Evolutionary conservation across 1,139 yeast genomes (phyloP).

Genomic region (Ashbya aceris): DNA sequence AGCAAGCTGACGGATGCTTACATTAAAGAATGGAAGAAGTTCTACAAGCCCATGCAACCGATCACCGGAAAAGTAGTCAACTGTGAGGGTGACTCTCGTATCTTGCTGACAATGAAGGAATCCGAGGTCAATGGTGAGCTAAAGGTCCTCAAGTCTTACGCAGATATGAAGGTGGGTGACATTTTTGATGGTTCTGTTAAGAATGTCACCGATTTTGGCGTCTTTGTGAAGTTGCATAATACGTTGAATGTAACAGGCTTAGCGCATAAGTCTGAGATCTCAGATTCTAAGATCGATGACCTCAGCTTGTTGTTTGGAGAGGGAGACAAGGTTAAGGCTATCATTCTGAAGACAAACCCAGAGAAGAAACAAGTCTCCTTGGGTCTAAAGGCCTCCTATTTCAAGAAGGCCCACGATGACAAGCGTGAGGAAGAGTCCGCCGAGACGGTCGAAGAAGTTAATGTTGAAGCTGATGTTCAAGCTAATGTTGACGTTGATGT

Average conservation of each 20-base stretch:
- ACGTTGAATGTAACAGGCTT: constrained; percentile 72
- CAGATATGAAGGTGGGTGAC: constrained; percentile 61
- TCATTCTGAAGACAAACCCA: constrained; percentile 52
- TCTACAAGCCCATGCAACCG: constrained; percentile 58
- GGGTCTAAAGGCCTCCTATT: constrained; percentile 92
- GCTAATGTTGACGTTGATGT: constrained; percentile 18
- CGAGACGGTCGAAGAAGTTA: constrained; percentile 28
- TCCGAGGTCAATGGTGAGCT: constrained; percentile 69
- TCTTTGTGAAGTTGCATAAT: constrained; percentile 72
- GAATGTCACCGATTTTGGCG: constrained; percentile 81
- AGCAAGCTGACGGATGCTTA: constrained; percentile 73
- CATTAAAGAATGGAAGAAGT: constrained; percentile 81
- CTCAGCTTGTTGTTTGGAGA: constrained; percentile 57
- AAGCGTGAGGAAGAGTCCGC: constrained; percentile 27
- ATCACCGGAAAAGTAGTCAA: constrained; percentile 68
- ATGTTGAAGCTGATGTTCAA: constrained; percentile 18
- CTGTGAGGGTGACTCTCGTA: constrained; percentile 53
- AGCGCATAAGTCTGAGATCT: constrained; percentile 79
- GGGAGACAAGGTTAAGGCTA: constrained; percentile 86
- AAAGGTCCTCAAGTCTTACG: constrained; percentile 46
- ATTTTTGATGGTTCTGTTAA: constrained; percentile 72
- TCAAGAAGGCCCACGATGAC: constrained; percentile 38
- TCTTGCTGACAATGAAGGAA: constrained; percentile 73
- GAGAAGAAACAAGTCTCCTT: constrained; percentile 69
- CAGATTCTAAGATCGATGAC: constrained; percentile 55